These are phyloP conservation scores for Grosmannia clavigera DNA, from an alignment of 2,329 filamentous ascomycete genomes.

Conservation along the genomic window DNA sequence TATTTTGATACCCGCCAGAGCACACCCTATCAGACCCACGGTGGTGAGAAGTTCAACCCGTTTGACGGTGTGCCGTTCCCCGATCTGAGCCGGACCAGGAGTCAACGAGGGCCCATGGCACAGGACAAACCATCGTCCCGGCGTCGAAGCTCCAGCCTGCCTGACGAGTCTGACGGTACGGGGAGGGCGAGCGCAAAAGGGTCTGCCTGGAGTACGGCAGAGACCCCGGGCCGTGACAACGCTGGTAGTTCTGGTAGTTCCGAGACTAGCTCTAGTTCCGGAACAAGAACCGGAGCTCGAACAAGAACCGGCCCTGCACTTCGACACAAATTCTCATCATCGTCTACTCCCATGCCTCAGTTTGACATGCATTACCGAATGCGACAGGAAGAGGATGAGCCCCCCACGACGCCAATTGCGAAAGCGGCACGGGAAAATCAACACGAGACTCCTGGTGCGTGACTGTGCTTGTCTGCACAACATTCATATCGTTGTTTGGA, in stretches of 20 bases:
- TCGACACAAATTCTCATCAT: not conserved
- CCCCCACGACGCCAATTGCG: not conserved
- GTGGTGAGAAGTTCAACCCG: conserved; percentile 47
- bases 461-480: not conserved
- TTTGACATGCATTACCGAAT: conserved; percentile 10
- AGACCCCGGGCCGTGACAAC: not conserved
- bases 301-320: not conserved
- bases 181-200: not conserved
- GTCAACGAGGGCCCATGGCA: conserved; percentile 25
- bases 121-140: conserved; percentile 13
- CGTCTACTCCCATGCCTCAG: conserved; percentile 6
- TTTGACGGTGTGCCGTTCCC: conserved; percentile 29
- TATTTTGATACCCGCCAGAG: conserved; percentile 39
- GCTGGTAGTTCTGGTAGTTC: not conserved
- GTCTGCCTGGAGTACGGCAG: not conserved
- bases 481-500: not conserved
- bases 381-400: conserved; percentile 1
- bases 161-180: conserved; percentile 16
- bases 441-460: not conserved
- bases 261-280: not conserved
- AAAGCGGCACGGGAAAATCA: not conserved
- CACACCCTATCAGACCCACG: conserved; percentile 42
- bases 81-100: conserved; percentile 31
- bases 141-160: conserved; percentile 21
- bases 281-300: not conserved